Base-by-base conservation (phyloP, 441 rosid genomes). In the Aquilaria agallochum region DNA sequence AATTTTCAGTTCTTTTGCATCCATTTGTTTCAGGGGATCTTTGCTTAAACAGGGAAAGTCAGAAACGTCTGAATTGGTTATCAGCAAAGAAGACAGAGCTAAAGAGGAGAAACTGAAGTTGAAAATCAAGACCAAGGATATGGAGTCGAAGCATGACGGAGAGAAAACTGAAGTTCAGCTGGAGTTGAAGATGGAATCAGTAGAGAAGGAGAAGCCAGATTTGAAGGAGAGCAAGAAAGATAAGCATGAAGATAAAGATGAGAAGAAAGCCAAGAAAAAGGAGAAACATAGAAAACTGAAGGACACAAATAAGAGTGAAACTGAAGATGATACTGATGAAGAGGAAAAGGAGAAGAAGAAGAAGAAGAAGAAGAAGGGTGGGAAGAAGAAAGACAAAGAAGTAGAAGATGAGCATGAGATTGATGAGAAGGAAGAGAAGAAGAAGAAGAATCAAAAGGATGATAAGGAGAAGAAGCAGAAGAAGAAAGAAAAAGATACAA, bases 31-130 rank as follows among this genome's bases (percentile, higher is more conserved):
- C 69, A 72, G 81, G 76, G 49, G 60, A 68, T 63, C 36, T 67
- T 52, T 59, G 56, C 46, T 45, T 53, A 31, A 60, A 9, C 56
- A 34, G 58, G 55, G 69, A 58, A 50, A 74, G 59, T 6, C 76
- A 67, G 63, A 76, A 63, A 50, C 53, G 9, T 70, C 78, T 58
- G 64, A 47, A 67, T 61, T 72, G 34, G 63, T 70, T 80, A 70
- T 68, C 58, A 53, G 40, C 3, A 76, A 42, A 9, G 65, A 68
- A 54, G 72, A 83, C 53, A 75, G 36, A 63, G 73, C 77, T 15
- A 78, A 73, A 51, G 69, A 80, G 75, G 92, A 81, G 67, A 77
- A 82, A 63, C 60, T 79, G 66, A 73, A 83, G 65, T 54, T 81
- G 14, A 79, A 72, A 68, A 31, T 80, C 56, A 78, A 87, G 78